phyloP scores from a whole-genome alignment of 2,329 filamentous ascomycete genomes.

The Alternaria arborescens region DNA sequence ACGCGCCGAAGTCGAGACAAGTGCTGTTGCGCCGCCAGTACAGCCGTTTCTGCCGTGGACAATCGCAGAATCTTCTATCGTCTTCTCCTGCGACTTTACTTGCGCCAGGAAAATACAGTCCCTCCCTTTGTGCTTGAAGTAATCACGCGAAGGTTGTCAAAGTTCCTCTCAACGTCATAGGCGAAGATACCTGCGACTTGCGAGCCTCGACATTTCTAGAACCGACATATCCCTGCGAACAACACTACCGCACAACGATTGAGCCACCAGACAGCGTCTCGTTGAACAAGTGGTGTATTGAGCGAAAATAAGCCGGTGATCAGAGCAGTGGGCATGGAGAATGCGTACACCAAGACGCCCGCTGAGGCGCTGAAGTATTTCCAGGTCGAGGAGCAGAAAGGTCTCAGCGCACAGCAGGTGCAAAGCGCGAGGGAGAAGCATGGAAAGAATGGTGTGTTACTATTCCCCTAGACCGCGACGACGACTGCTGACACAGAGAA shows the following conservation, averaged over 20 bases:
- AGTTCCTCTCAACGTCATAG: conserved; percentile 11
- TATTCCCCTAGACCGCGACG: not conserved
- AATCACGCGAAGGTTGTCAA: not conserved
- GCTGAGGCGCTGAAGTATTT: conserved; percentile 63
- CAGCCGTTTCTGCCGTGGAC: conserved; percentile 15
- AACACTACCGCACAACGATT: conserved; percentile 11
- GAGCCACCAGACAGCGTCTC: not conserved
- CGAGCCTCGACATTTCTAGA: conserved; percentile 3
- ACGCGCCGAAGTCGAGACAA: conserved; percentile 15
- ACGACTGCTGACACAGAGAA: conserved; percentile 17
- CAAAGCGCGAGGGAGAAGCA: conserved; percentile 56
- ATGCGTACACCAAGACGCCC: conserved; percentile 60
- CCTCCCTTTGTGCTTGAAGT: conserved; percentile 1
- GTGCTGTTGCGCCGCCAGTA: conserved; percentile 18
- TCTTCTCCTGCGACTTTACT: conserved; percentile 5
- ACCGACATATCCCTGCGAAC: conserved; percentile 2
- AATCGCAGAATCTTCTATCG: conserved; percentile 15
- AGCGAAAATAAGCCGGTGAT: conserved; percentile 10
- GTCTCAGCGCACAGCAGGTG: conserved; percentile 61
- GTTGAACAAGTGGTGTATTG: not conserved
- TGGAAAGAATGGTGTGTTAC: conserved; percentile 62
- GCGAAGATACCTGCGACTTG: conserved; percentile 4
- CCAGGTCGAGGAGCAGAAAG: conserved; percentile 59
- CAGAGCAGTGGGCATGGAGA: conserved; percentile 57
- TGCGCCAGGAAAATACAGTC: conserved; percentile 9